Evolutionary conservation across 1,284 basidiomycete genomes (phyloP), one percentile per base, ranked within the genome.

Genomic region (Peniophora sp.): DNA sequence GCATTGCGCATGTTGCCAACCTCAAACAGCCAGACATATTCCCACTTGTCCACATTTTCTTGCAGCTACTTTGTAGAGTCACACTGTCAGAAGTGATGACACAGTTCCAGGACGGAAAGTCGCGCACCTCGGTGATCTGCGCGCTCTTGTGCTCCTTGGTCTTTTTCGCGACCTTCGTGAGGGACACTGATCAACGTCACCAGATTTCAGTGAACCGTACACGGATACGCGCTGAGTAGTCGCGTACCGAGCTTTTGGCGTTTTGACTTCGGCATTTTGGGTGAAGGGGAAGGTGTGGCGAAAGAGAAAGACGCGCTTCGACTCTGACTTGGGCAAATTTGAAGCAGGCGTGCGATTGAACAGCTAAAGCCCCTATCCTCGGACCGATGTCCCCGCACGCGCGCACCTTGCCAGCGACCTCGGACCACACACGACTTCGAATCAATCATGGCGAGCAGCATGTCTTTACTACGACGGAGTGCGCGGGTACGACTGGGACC

Each of bases 1-100:
- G 92, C 76, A 71, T 96, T 98, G 53, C 96, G 81, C 92, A 97
- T 96, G 62, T 92, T 85, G 39, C 93, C 93, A 23, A 97, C 89
- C 60, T 88, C 85, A 66, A 99, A 97, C 27, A 98, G 68, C 92
- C 94, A 99, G 68, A 92, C 88, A 68, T 96, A 97, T 58, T 85
- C 81, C 83, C 88, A 97, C 72, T 92, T 87, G 60, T 94, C 92
- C 32, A 79, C 70, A 66, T 82, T 81, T 63, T 76, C 75, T 74
- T 88, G 87, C 47, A 92, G 70, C 88, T 92, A 51, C 47, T 45
- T 46, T n/a, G n/a, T n/a, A n/a, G n/a, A n/a, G n/a, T n/a, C n/a
- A n/a, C n/a, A n/a, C n/a, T n/a, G n/a, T n/a, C n/a, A n/a, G n/a
- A n/a, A n/a, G n/a, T n/a, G n/a, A n/a, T n/a, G n/a, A n/a, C n/a